Evolutionary conservation across 805 yeast genomes (phyloP).

Genomic region (Sugiyamaella floridensis): DNA sequence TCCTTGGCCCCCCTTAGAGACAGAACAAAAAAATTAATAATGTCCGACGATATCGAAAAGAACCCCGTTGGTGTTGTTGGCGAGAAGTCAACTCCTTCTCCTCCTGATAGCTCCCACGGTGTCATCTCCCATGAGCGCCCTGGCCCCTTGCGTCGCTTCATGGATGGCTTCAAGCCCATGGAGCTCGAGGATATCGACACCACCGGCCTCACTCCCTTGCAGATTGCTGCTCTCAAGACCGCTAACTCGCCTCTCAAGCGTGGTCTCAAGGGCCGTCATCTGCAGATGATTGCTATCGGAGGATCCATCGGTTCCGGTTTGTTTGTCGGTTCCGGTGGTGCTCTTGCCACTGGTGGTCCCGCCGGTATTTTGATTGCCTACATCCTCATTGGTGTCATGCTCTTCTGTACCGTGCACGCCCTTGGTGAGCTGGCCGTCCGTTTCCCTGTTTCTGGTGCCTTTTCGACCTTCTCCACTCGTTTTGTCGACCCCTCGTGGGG

Average conservation of each 20-base stretch:
- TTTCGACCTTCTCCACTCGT: conserved; percentile 49
- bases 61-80: conserved; percentile 1
- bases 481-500: conserved; percentile 58
- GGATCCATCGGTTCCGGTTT: conserved; percentile 80
- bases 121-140: not conserved
- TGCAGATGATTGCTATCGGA: conserved; percentile 67
- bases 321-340: conserved; percentile 47
- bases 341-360: conserved; percentile 43
- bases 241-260: conserved; percentile 53
- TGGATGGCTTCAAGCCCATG: conserved; percentile 37
- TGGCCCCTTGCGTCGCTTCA: conserved; percentile 25
- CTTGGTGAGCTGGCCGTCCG: conserved; percentile 65
- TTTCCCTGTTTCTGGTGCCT: conserved; percentile 54
- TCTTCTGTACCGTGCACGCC: conserved; percentile 56
- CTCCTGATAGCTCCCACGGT: not conserved
- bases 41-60: conserved; percentile 1
- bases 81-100: not conserved
- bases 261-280: conserved; percentile 32
- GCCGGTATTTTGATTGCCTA: conserved; percentile 57
- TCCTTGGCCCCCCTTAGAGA: too few species aligned
- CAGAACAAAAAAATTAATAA: too few species aligned
- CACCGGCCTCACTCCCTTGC: conserved; percentile 29
- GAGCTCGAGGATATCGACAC: conserved; percentile 34
- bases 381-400: conserved; percentile 53
- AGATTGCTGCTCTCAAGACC: conserved; percentile 33